Evolutionary conservation across 768 basidiomycete genomes (phyloP).

Genomic region (Leccinum ochraceum): DNA sequence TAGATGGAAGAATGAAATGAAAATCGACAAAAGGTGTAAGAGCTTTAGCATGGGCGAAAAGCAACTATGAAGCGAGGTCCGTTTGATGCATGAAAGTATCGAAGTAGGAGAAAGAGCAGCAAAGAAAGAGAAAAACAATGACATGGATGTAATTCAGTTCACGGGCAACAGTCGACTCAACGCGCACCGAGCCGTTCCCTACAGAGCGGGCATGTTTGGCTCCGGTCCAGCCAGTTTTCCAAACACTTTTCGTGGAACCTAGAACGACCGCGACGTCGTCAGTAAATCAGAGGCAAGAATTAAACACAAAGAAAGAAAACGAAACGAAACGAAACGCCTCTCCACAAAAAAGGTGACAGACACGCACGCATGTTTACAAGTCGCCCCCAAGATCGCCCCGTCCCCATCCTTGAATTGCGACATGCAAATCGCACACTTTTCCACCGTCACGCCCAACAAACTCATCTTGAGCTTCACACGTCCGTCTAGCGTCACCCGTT

Average conservation of each 20-base stretch:
- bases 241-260: constrained; percentile 68
- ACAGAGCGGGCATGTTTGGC: constrained; percentile 66
- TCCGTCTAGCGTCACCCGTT: constrained; percentile 61
- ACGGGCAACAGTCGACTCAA: constrained; percentile 2
- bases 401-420: constrained; percentile 66
- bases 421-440: constrained; percentile 74
- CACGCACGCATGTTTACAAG: constrained; percentile 59
- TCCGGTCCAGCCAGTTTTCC: constrained; percentile 59
- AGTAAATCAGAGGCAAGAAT: not conserved
- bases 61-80: not conserved
- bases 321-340: not conserved
- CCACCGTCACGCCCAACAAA: constrained; percentile 61
- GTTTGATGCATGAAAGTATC: not conserved
- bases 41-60: constrained; percentile 13
- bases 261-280: not conserved
- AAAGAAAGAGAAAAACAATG: not conserved
- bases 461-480: constrained; percentile 71
- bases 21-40: constrained; percentile 8
- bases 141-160: not conserved
- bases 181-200: constrained; percentile 44
- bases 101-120: not conserved
- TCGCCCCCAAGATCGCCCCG: constrained; percentile 52
- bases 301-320: not conserved
- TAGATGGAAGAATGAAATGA: constrained; percentile 2
- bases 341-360: not conserved